phyloP scores from a whole-genome alignment of 768 basidiomycete species.

The Agrocybe praecox region DNA sequence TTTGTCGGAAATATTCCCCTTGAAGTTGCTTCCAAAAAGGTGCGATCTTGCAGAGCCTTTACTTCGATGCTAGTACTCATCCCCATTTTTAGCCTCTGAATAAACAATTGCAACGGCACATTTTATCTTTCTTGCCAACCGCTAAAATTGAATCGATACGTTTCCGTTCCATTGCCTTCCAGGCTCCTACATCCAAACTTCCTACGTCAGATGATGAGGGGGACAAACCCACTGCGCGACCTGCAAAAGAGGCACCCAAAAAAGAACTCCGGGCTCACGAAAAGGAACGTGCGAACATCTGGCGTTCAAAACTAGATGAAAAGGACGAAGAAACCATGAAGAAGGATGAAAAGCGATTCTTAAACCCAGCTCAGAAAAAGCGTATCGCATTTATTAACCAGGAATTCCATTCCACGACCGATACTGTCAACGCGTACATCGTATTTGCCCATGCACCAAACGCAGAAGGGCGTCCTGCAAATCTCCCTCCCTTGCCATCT shows the following conservation, averaged over 20 bases:
- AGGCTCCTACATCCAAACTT: slow-evolving; percentile 72
- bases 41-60: slow-evolving; percentile 34
- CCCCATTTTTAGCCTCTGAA: slow-evolving; percentile 56
- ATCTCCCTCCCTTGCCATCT: slow-evolving; percentile 51
- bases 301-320: slow-evolving; percentile 49
- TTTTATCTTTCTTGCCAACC: slow-evolving; percentile 68
- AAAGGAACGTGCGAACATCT: slow-evolving; percentile 58
- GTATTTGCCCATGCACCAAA: slow-evolving; percentile 80
- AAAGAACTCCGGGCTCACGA: slow-evolving; percentile 50
- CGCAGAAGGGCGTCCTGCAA: slow-evolving; percentile 39
- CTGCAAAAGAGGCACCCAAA: slow-evolving; percentile 18
- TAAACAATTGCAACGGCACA: slow-evolving; percentile 77
- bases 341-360: slow-evolving; percentile 61
- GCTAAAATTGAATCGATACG: slow-evolving; percentile 91
- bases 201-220: slow-evolving; percentile 42
- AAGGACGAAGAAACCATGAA: slow-evolving; percentile 45
- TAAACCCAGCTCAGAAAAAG: slow-evolving; percentile 87
- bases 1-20: slow-evolving; percentile 90
- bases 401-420: slow-evolving; percentile 81
- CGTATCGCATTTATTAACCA: slow-evolving; percentile 93
- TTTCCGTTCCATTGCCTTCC: slow-evolving; percentile 93
- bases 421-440: slow-evolving; percentile 84
- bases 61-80: background rate
- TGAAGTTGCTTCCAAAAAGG: slow-evolving; percentile 76
- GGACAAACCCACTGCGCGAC: slow-evolving; percentile 25